Evolutionary conservation across 2,329 filamentous ascomycete genomes (phyloP), one percentile per base, ranked within the genome.

Genomic region (Epichloe gansuensis): DNA sequence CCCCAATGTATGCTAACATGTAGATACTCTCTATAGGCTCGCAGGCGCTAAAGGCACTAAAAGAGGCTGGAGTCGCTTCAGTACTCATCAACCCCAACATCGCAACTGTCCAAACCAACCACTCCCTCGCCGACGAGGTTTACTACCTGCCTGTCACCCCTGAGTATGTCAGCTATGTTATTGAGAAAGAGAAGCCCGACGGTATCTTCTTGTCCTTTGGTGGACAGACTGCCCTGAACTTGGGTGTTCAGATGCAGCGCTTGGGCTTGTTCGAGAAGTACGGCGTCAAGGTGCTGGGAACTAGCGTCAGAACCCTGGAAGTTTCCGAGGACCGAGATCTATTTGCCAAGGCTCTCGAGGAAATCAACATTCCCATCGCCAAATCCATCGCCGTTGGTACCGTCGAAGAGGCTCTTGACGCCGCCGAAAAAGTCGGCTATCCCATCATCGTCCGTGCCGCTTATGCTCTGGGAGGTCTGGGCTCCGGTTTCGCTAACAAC

Each of bases 31-130:
- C 31, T 46, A 49, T 64, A 95, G 89, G 93, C 58, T 90, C 91
- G 5, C 93, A 97, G 75, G 93, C 93, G 51, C 78, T 98, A 57
- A 97, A 97, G 74, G 93, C 93, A 40, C 78, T 98, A 56, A 97
- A 95, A 72, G 91, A 97, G 73, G 91, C 90, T 57, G 89, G 89
- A 55, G 87, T 97, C 55, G 73, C 84, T 60, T 95, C 91, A 9
- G 87, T 97, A 51, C 82, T 97, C 58, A 90, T 97, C 69, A 97
- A 97, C 73, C 91, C 91, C 63, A 97, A 97, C 69, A 97, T 97
- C 68, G 91, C 91, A 55, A 97, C 93, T 53, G 97, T 97, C 65
- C 91, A 97, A 74, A 97, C 91, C 61, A 89, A 94, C 69, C 91
- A 97, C 77, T 84, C 85, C 64, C 85, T 97, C 66, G 89, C 89